These are phyloP conservation scores for Tetrahymena thermophila DNA, from an alignment of 73 alveolate species.

Conservation along the genomic window DNA sequence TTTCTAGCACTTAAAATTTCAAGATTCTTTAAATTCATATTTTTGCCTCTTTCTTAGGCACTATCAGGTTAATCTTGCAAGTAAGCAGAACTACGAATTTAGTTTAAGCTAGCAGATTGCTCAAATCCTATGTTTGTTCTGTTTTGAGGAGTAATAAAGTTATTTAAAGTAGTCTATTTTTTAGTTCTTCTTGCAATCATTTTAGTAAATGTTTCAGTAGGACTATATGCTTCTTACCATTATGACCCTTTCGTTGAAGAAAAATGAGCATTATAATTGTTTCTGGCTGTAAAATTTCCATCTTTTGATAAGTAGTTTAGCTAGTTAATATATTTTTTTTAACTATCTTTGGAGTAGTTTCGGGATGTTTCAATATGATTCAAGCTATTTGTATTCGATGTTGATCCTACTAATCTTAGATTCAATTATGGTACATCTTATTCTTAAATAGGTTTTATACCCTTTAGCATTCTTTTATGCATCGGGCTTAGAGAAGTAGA, in stretches of 20 bases:
- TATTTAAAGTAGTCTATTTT: not conserved
- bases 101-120: not conserved
- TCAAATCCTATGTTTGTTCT: not conserved
- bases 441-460: not conserved
- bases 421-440: not conserved
- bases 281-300: not conserved
- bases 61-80: not conserved
- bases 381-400: not conserved
- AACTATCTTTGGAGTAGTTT: not conserved
- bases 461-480: not conserved
- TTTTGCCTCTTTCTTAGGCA: not conserved
- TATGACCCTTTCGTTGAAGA: not conserved
- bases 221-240: not conserved
- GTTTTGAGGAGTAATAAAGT: not conserved
- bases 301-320: not conserved
- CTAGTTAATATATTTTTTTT: not conserved
- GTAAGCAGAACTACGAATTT: not conserved
- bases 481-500: not conserved
- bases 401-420: not conserved
- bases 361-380: not conserved
- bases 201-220: not conserved
- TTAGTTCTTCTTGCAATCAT: not conserved
- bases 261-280: not conserved
- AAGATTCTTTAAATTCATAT: not conserved
- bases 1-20: not conserved